Base-by-base conservation (phyloP, 192 early-diverging fungal genomes). In the Gigaspora rosea region DNA sequence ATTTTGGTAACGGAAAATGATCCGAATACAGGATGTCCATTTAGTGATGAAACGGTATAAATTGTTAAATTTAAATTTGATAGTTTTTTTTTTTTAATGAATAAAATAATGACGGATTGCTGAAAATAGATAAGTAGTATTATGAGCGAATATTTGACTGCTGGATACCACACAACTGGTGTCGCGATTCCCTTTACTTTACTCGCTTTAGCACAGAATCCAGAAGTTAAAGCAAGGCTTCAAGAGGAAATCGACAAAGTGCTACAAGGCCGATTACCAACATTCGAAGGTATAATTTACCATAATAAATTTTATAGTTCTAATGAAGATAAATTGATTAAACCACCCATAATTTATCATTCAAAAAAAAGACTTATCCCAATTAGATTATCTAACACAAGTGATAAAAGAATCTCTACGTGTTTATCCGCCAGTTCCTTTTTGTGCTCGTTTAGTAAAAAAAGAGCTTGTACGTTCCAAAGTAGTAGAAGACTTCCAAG, bases 221-320 rank as follows among this genome's bases (percentile, higher is more conserved):
- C n/a, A 51, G 70, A 71, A 6, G n/a, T 71, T 35, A 48, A 71
- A 56, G 12, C 10, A 9, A 50, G 35, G 33, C 70, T 71, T 6
- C 70, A 71, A n/a, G 32, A 71, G 20, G 70, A 71, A 71, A 71
- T 71, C n/a, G 70, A 71, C 6, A 10, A 50, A 35, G 27, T n/a
- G 12, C 36, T 71, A 35, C 27, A 56, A 51, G 50, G 50, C 27
- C 27, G 51, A 7, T 56, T 71, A n/a, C 70, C 70, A 52, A 36
- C 49, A 32, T 5, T 56, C 12, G 51, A 50, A 18, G 64, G 64
- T 66, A 66, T 10, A 8, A 35, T 13, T 63, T 33, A 35, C 4
- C 32, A 33, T 63, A 27, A 9, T 18, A 18, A 9, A 3, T n/a
- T 47, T 47, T 41, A 65, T 9, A 11, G 7, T 46, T 16, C 3